A percentile compares a stretch with the other conserved stretches of the same genome.
phyloP scores from a whole-genome alignment of 1,284 basidiomycete species.

The Cerioporus squamosus region DNA sequence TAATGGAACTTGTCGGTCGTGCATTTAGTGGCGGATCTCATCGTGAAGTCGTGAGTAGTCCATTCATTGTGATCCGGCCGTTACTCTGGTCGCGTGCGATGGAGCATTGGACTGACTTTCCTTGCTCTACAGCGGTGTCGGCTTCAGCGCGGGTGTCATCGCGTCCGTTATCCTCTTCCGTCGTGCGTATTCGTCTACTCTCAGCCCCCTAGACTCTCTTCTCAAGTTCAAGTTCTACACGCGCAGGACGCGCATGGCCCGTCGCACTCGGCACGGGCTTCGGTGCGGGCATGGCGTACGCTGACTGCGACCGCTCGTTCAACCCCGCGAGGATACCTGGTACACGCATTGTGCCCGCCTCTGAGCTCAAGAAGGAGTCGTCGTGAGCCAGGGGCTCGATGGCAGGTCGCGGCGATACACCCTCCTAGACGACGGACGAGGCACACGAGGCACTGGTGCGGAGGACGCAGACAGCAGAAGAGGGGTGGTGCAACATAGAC shows the following conservation, averaged over 20 bases:
- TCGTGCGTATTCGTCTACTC: constrained; percentile 62
- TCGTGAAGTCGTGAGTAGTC: constrained; percentile 73
- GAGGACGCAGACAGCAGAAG: not conserved
- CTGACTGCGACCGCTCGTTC: constrained; percentile 96
- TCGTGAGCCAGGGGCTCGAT: not conserved
- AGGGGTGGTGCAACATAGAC: constrained; percentile 12
- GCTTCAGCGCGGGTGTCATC: constrained; percentile 93
- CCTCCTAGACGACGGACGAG: not conserved
- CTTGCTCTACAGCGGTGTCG: constrained; percentile 75
- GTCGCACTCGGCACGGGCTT: constrained; percentile 93
- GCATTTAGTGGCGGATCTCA: constrained; percentile 70
- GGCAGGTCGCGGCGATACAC: not conserved
- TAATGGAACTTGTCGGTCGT: constrained; percentile 7
- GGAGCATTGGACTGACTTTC: not conserved
- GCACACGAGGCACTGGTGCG: too few species aligned
- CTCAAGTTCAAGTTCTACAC: not conserved
- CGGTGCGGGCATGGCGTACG: constrained; percentile 87
- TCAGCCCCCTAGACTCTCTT: not conserved
- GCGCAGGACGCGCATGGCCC: constrained; percentile 93
- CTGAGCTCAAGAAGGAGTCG: constrained; percentile 30
- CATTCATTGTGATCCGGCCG: constrained; percentile 19
- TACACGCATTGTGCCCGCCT: constrained; percentile 68
- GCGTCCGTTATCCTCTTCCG: constrained; percentile 95
- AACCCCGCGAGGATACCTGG: constrained; percentile 94
- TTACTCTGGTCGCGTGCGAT: not conserved